A percentile compares a stretch with the other conserved stretches of the same genome.
Conservation (phyloP, 225 moss, liverwort and hornwort genomes). For the Marchantia paleacea region DNA sequence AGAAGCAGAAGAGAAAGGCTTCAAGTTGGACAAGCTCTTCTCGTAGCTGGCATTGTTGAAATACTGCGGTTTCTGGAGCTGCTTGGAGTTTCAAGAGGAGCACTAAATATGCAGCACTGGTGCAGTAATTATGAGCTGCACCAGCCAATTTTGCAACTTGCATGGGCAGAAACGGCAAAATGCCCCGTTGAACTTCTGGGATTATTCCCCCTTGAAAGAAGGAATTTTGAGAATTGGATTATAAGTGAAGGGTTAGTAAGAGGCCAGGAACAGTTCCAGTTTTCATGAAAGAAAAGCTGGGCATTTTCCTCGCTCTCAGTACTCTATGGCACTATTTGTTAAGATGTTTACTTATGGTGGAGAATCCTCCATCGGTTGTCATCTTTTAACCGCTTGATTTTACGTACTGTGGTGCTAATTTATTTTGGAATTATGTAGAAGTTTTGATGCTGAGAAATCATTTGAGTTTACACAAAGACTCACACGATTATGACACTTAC, state of each 20-base stretch:
- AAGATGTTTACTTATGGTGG: background rate
- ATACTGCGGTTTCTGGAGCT: slow-evolving; percentile 12
- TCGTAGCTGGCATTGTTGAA: background rate
- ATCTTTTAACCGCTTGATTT: too few relatives aligned
- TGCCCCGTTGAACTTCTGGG: background rate
- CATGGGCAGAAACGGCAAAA: background rate
- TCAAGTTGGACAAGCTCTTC: background rate
- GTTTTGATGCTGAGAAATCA: too few relatives aligned
- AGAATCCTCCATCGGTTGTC: background rate
- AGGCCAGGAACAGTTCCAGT: background rate
- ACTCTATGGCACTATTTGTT: background rate
- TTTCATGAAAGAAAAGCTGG: background rate
- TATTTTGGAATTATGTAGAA: too few relatives aligned
- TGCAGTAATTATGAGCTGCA: background rate
- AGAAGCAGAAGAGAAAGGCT: background rate
- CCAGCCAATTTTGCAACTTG: slow-evolving; percentile 20
- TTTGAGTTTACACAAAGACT: too few relatives aligned
- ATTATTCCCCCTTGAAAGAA: background rate
- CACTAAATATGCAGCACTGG: background rate
- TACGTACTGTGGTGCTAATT: too few relatives aligned
- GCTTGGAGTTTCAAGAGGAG: background rate
- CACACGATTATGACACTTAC: too few relatives aligned
- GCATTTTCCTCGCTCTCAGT: background rate
- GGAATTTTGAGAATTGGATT: background rate
- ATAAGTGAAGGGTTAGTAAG: background rate